Conservation (phyloP, 805 yeast species). For the Citeromyces nyonsensis region DNA sequence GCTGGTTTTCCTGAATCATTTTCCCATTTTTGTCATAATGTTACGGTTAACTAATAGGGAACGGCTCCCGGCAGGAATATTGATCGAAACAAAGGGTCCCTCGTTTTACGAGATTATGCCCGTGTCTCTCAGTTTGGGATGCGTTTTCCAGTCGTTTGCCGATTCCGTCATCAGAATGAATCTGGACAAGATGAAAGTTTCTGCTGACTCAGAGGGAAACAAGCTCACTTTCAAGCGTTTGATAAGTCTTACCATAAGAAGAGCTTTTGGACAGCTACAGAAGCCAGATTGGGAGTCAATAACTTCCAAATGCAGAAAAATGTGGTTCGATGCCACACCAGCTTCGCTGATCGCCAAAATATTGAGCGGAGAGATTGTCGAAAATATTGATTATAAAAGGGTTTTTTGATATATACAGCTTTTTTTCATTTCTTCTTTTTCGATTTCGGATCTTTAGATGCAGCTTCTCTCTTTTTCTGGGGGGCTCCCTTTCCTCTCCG, state of each 20-base stretch:
- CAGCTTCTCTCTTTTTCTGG: slow-evolving; percentile 45
- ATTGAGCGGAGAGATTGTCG: slow-evolving; percentile 13
- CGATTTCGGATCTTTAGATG: slow-evolving; percentile 23
- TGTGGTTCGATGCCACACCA: slow-evolving; percentile 10
- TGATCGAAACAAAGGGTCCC: slow-evolving; percentile 1
- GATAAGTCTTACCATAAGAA: no score
- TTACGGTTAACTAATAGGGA: slow-evolving; percentile 68
- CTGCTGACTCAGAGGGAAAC: no score
- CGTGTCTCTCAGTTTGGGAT: no score
- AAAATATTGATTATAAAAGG: slow-evolving; percentile 13
- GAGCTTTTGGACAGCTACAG: no score
- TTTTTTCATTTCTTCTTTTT: slow-evolving; percentile 4
- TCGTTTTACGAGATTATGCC: no score
- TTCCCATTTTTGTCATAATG: slow-evolving; percentile 75
- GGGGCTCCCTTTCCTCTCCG: slow-evolving; percentile 88
- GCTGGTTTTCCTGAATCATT: slow-evolving; percentile 59
- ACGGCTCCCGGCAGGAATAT: slow-evolving; percentile 38
- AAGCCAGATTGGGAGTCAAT: no score
- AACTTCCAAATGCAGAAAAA: no score
- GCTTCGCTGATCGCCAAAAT: slow-evolving; percentile 9
- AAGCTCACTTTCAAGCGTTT: no score
- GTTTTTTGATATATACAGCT: slow-evolving; percentile 9
- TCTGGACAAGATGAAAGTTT: no score
- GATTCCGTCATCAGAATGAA: no score
- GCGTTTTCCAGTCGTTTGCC: no score